A percentile compares a stretch with the other conserved stretches of the same genome.
phyloP scores from a whole-genome alignment of 441 rosid species.

The Erysimum cheiri region DNA sequence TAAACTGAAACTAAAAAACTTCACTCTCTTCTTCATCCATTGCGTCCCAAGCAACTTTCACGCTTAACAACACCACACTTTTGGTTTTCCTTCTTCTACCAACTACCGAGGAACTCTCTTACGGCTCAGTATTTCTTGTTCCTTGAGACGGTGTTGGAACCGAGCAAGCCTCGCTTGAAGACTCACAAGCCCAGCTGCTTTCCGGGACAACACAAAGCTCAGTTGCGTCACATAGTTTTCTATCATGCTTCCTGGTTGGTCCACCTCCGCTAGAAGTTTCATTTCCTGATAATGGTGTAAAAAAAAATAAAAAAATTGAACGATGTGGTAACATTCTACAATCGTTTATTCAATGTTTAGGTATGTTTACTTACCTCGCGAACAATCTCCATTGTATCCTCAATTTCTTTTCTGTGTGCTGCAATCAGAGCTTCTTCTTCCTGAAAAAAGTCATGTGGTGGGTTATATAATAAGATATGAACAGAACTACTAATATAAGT shows the following conservation, averaged over 20 bases:
- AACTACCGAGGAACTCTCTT: slow-evolving; percentile 70
- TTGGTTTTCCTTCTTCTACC: slow-evolving; percentile 17
- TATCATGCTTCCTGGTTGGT: slow-evolving; percentile 96
- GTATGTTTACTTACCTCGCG: slow-evolving; percentile 62
- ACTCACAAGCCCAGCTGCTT: slow-evolving; percentile 85
- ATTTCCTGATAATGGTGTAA: slow-evolving; percentile 66
- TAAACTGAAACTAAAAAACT: slow-evolving; percentile 9
- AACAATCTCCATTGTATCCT: slow-evolving; percentile 87
- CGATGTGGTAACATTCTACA: not conserved
- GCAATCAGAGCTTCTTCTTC: slow-evolving; percentile 84
- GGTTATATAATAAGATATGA: not conserved
- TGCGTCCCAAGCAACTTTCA: slow-evolving; percentile 29
- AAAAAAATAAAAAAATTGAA: not conserved
- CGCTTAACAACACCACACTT: slow-evolving; percentile 31
- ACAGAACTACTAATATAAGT: slow-evolving; percentile 24
- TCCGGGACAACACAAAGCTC: slow-evolving; percentile 85
- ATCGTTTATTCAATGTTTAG: not conserved
- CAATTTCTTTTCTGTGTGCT: slow-evolving; percentile 85
- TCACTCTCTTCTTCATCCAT: slow-evolving; percentile 31
- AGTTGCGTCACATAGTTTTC: slow-evolving; percentile 92
- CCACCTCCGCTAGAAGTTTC: slow-evolving; percentile 95
- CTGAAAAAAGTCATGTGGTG: slow-evolving; percentile 40
- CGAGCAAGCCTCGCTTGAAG: slow-evolving; percentile 96
- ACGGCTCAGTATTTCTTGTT: slow-evolving; percentile 92
- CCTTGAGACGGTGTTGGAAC: slow-evolving; percentile 96